Evolutionary conservation across 2,329 filamentous ascomycete genomes (phyloP), one percentile per base, ranked within the genome.

Genomic region (Arthrocladium fulminans): DNA sequence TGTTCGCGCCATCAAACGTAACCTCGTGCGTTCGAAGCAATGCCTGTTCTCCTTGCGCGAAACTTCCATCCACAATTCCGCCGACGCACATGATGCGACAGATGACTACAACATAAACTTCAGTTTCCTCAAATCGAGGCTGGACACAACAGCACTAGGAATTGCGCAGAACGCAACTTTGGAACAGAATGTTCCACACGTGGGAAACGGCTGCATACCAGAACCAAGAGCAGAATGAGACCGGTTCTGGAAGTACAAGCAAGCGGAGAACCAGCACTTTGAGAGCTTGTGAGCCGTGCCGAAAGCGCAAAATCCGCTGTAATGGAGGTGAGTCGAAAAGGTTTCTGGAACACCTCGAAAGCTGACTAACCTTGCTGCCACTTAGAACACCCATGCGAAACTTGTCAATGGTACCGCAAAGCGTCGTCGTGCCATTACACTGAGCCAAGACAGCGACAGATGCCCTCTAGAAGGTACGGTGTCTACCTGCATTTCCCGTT

Each of bases 241-340:
- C 50, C 32, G 57, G 57, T 43, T 59, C 60, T 25, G 60, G 60
- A 45, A 59, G 61, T 27, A 58, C 56, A 9, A 62, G 67, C 30
- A 64, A 65, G 30, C 62, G 65, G 41, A 60, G 66, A 47, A 63
- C 67, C 29, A 68, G 66, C 8, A 69, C 65, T 5, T 56, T 67
- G 13, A 64, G 66, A 9, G 84, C 84, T 30, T 88, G 84, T 63
- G 81, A 84, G 41, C 83, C 86, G 59, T 88, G 86, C 68, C 82
- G 88, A 61, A 76, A 86, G 57, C 77, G 86, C 53, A 92, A 90
- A 66, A 90, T 90, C 48, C 82, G 86, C 54, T 92, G 86, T 61
- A 85, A 89, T 68, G 86, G 86, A 47, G 78, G 83, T 41, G 23
- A 19, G 38, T 8, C 8, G 8, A 6, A 37, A 37, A 8, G 34